Conservation (phyloP, 2,329 filamentous ascomycete species). For the Pseudocercospora fuligena region DNA sequence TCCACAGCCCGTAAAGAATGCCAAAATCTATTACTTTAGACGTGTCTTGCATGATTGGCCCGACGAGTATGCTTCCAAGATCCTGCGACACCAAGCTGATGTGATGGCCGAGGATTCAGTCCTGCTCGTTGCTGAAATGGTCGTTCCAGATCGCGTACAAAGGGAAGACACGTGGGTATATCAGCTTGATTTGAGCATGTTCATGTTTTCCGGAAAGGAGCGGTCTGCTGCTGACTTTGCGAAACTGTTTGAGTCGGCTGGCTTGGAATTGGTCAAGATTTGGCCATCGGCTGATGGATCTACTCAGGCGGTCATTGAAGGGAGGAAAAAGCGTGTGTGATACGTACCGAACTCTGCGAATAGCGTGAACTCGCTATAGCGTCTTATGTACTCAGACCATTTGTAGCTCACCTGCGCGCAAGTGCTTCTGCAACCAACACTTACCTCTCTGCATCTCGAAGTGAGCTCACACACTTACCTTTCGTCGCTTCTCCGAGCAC, state of each 20-base stretch:
- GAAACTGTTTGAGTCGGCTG: not conserved
- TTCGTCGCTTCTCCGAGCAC: too few species aligned
- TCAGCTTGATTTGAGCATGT: not conserved
- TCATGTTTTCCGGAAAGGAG: slow-evolving; percentile 11
- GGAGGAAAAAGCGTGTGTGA: not conserved
- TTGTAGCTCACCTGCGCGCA: too few species aligned
- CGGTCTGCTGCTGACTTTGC: slow-evolving; percentile 4
- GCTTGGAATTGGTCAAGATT: slow-evolving; percentile 3
- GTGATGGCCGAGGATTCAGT: slow-evolving; percentile 13
- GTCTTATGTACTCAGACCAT: too few species aligned
- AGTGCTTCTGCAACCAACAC: too few species aligned
- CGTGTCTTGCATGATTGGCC: slow-evolving; percentile 36
- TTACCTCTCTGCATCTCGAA: too few species aligned
- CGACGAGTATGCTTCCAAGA: slow-evolving; percentile 18
- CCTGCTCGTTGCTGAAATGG: not conserved
- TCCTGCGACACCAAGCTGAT: not conserved
- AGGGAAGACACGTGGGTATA: not conserved
- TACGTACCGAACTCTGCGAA: too few species aligned
- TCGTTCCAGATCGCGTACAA: not conserved
- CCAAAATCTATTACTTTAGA: too few species aligned
- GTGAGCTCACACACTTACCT: too few species aligned
- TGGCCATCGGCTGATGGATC: not conserved
- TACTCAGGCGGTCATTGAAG: slow-evolving; percentile 4
- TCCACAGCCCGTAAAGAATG: too few species aligned
- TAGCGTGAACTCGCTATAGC: too few species aligned